Conservation (phyloP, 768 basidiomycete genomes). For the Pisolithus marmoratus region DNA sequence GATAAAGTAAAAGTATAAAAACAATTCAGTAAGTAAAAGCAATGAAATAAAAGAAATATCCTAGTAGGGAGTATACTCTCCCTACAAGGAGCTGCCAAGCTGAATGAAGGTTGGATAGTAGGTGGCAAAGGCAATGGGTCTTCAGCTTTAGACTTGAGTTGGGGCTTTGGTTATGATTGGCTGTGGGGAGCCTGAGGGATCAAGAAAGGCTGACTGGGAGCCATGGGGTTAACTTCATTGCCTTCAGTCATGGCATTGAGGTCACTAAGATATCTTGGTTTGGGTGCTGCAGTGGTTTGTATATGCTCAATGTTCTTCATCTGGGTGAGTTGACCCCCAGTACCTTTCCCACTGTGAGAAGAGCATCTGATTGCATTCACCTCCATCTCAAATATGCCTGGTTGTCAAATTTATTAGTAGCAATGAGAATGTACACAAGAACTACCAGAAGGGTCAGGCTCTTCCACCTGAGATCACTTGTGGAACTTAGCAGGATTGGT, state of each 20-base stretch:
- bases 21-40: no score
- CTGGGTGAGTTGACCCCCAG: not conserved
- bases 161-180: not conserved
- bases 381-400: not conserved
- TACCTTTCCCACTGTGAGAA: not conserved
- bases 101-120: no score
- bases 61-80: no score
- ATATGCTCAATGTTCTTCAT: not conserved
- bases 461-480: no score
- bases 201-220: not conserved
- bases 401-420: not conserved
- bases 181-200: not conserved
- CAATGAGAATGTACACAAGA: no score
- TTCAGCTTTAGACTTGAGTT: no score
- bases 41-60: no score
- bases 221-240: constrained; percentile 4
- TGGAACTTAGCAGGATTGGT: no score
- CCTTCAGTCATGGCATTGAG: not conserved
- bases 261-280: not conserved
- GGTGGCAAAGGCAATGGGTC: no score
- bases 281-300: not conserved
- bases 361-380: not conserved
- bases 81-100: no score
- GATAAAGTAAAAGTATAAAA: no score
- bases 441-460: no score